Conservation (phyloP, 495 filamentous ascomycete genomes). For the Rusavskia elegans region DNA sequence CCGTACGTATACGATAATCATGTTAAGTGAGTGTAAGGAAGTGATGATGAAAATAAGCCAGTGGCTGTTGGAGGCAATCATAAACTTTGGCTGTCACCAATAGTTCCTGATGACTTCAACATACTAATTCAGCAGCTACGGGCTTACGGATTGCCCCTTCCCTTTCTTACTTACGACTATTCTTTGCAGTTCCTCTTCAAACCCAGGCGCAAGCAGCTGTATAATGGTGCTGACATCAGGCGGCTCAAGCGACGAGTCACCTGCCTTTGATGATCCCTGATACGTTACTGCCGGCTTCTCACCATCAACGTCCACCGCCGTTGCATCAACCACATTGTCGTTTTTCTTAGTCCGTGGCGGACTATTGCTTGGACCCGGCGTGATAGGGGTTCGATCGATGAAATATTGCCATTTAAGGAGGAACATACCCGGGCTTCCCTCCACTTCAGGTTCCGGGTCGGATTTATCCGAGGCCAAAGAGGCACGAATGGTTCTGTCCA, state of each 20-base stretch:
- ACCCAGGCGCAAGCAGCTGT: background rate
- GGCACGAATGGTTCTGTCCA: conserved; percentile 12
- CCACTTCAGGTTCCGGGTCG: conserved; percentile 9
- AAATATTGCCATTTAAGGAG: conserved; percentile 46
- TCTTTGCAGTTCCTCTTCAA: background rate
- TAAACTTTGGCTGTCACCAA: no score
- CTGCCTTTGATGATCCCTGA: no score
- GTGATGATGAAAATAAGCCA: no score
- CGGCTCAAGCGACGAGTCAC: background rate
- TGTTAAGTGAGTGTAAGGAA: no score
- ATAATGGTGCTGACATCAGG: background rate
- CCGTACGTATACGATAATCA: no score
- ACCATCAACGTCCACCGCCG: conserved; percentile 29
- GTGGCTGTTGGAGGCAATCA: no score
- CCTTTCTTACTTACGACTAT: background rate
- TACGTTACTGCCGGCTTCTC: conserved; percentile 14
- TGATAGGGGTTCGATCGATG: conserved; percentile 41
- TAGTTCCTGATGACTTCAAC: no score
- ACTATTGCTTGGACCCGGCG: conserved; percentile 29
- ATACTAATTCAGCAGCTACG: no score
- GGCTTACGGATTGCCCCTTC: background rate
- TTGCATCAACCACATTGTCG: conserved; percentile 30
- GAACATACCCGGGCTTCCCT: conserved; percentile 44
- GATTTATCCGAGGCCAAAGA: background rate
- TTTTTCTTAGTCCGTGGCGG: conserved; percentile 32